Conservation (phyloP, 139 green algal genomes). For the Zygnema cylindricum region DNA sequence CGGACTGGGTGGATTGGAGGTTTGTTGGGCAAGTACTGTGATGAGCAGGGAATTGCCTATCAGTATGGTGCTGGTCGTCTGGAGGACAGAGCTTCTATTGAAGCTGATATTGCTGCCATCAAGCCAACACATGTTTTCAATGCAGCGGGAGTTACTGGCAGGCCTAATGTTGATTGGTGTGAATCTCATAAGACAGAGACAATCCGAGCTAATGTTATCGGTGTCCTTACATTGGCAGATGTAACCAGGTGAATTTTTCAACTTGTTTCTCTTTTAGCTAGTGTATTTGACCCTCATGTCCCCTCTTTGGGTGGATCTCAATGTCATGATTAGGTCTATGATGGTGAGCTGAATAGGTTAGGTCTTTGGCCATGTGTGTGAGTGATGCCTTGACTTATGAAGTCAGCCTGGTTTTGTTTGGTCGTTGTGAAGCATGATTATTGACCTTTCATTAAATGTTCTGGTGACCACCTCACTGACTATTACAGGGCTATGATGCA, state of each 20-base stretch:
- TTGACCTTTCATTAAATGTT: too few species aligned
- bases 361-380: too few species aligned
- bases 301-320: too few species aligned
- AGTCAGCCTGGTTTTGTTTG: too few species aligned
- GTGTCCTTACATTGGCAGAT: slow-evolving; percentile 88
- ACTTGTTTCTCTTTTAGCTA: neutral
- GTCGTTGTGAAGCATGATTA: too few species aligned
- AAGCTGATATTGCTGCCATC: slow-evolving; percentile 88
- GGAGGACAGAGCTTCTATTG: slow-evolving; percentile 82
- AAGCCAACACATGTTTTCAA: slow-evolving; percentile 96
- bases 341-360: too few species aligned
- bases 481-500: too few species aligned
- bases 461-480: too few species aligned
- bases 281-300: too few species aligned
- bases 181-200: slow-evolving; percentile 95
- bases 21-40: slow-evolving; percentile 60
- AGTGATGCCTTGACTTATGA: too few species aligned
- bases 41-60: slow-evolving; percentile 76
- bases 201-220: slow-evolving; percentile 93
- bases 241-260: slow-evolving; percentile 50
- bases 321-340: too few species aligned
- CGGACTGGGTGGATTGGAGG: slow-evolving; percentile 60
- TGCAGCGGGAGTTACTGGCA: slow-evolving; percentile 90
- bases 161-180: slow-evolving; percentile 98
- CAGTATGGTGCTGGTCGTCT: slow-evolving; percentile 84